A percentile compares a stretch with the other conserved stretches of the same genome.
Conservation (phyloP, 2,329 filamentous ascomycete genomes). For the Fusarium poae region DNA sequence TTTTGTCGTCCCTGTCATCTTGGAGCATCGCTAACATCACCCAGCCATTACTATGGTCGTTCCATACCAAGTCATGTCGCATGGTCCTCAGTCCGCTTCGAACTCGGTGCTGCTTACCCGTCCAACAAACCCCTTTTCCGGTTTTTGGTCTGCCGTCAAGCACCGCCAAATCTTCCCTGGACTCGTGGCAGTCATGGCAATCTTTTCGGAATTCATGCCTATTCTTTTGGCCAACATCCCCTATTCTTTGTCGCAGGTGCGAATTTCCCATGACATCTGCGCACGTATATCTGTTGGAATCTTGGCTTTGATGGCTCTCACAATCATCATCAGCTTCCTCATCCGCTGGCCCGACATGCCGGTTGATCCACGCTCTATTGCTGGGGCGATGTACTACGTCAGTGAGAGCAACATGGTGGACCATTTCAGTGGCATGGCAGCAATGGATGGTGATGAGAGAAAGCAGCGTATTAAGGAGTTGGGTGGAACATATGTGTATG, state of each 20-base stretch:
- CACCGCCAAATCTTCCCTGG: slow-evolving; percentile 55
- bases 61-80: slow-evolving; percentile 59
- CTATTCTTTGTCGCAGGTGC: slow-evolving; percentile 59
- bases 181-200: slow-evolving; percentile 57
- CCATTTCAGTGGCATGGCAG: slow-evolving; percentile 44
- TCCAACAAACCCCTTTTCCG: slow-evolving; percentile 61
- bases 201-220: slow-evolving; percentile 65
- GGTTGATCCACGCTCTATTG: slow-evolving; percentile 62
- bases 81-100: slow-evolving; percentile 51
- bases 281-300: slow-evolving; percentile 56
- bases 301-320: slow-evolving; percentile 59
- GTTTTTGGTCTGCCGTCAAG: slow-evolving; percentile 52
- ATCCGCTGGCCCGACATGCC: slow-evolving; percentile 60
- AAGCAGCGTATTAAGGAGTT: slow-evolving; percentile 41
- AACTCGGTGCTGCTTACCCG: slow-evolving; percentile 58
- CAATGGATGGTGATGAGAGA: slow-evolving; percentile 39
- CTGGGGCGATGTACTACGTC: slow-evolving; percentile 61
- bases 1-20: fast-evolving
- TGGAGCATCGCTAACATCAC: not conserved
- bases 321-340: slow-evolving; percentile 57
- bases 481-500: slow-evolving; percentile 45
- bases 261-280: slow-evolving; percentile 57
- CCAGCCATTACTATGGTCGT: slow-evolving; percentile 61
- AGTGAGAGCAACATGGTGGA: slow-evolving; percentile 46
- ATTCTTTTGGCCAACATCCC: slow-evolving; percentile 64